Conservation (phyloP, 1,284 basidiomycete genomes). For the Cutaneotrichosporon sp. region DNA sequence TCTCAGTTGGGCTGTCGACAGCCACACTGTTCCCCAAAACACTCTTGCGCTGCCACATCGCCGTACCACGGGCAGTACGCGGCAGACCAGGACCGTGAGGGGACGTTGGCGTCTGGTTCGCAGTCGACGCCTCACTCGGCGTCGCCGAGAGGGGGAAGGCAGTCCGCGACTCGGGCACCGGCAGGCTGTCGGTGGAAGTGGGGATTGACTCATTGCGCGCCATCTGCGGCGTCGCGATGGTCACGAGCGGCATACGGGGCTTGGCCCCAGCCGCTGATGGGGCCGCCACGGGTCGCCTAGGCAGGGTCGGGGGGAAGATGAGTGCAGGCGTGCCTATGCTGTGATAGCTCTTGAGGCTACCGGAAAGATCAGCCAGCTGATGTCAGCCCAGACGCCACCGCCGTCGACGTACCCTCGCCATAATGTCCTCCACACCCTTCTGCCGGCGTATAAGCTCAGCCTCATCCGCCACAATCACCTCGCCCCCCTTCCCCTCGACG, state of each 20-base stretch:
- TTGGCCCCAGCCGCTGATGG: background rate
- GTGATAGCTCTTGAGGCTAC: slow-evolving; percentile 15
- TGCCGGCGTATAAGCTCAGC: slow-evolving; percentile 5
- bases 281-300: background rate
- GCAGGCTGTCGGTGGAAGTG: background rate
- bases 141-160: background rate
- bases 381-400: background rate
- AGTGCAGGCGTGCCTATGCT: slow-evolving; percentile 16
- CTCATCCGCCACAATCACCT: background rate
- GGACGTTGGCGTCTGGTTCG: background rate
- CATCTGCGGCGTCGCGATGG: slow-evolving; percentile 1
- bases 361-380: slow-evolving; percentile 15
- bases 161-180: background rate
- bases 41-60: background rate
- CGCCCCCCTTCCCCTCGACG: background rate
- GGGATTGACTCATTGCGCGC: background rate
- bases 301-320: slow-evolving; percentile 6
- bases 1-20: background rate
- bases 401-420: slow-evolving; percentile 11
- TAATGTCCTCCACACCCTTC: slow-evolving; percentile 16
- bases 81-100: background rate
- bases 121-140: background rate
- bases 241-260: background rate
- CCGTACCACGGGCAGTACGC: background rate
- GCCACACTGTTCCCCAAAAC: background rate